phyloP scores from a whole-genome alignment of 345 rosid species.

The Carallia brachiata region DNA sequence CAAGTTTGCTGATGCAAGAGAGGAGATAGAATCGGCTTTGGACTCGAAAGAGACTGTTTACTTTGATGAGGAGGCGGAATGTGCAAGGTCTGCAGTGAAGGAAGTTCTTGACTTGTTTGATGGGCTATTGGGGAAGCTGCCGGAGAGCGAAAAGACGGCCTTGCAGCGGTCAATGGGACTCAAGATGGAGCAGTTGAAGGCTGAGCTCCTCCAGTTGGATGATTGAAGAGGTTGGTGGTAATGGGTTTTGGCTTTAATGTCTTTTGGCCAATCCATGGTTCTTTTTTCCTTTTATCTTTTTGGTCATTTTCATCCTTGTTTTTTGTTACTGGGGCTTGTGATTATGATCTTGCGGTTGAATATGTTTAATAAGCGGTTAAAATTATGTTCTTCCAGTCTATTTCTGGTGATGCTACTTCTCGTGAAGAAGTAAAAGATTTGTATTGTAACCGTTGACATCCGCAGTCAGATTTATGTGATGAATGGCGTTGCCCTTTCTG shows the following conservation, averaged over 20 bases:
- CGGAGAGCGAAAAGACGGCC: slow-evolving; percentile 56
- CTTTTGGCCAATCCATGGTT: neutral
- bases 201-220: slow-evolving; percentile 78
- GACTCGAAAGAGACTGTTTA: slow-evolving; percentile 92
- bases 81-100: slow-evolving; percentile 72
- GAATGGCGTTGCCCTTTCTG: no score
- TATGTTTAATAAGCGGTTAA: no score
- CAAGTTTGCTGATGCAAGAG: slow-evolving; percentile 94
- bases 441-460: no score
- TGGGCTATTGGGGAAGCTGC: slow-evolving; percentile 53
- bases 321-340: no score
- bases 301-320: neutral
- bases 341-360: no score
- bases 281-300: neutral
- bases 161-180: slow-evolving; percentile 90
- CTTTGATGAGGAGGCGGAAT: slow-evolving; percentile 88
- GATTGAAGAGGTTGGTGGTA: slow-evolving; percentile 46
- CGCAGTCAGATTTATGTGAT: no score
- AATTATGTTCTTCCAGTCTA: no score
- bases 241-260: neutral
- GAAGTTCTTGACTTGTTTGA: slow-evolving; percentile 66
- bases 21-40: slow-evolving; percentile 97
- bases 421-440: no score
- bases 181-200: slow-evolving; percentile 94
- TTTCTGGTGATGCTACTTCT: no score